Conservation (phyloP, 2,329 filamentous ascomycete genomes). For the Pseudogymnoascus sp. region DNA sequence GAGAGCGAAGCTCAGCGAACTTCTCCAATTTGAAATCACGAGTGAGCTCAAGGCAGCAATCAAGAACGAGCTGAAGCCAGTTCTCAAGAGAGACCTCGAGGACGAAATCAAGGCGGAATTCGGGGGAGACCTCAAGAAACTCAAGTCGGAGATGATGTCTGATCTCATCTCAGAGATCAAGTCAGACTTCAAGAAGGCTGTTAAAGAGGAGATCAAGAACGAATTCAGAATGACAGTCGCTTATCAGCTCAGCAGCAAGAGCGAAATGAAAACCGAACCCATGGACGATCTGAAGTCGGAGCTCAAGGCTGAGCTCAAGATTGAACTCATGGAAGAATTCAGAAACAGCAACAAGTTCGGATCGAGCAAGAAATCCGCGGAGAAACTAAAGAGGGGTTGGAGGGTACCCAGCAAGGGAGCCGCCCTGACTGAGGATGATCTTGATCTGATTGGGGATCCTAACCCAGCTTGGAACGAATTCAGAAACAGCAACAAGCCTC, state of each 20-base stretch:
- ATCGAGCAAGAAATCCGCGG: neutral
- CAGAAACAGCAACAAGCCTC: neutral
- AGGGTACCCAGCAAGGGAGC: neutral
- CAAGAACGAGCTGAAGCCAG: neutral
- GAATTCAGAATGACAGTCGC: neutral
- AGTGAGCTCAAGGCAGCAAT: neutral
- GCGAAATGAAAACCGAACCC: neutral
- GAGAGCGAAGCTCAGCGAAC: neutral
- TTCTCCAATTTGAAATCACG: neutral
- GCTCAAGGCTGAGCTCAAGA: neutral
- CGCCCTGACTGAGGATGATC: neutral
- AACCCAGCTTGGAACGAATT: neutral
- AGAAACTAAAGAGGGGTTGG: neutral
- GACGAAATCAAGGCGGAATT: neutral
- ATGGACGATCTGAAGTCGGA: neutral
- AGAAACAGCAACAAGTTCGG: neutral
- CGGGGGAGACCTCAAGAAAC: neutral
- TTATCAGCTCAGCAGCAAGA: neutral
- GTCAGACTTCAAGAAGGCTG: neutral
- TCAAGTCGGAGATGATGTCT: neutral
- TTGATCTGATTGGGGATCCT: neutral
- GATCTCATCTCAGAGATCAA: neutral
- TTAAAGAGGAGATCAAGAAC: neutral
- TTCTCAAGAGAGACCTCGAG: neutral
- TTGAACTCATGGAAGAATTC: neutral